These are phyloP conservation scores for Colletotrichum musicola DNA, from an alignment of 2,329 filamentous ascomycete species.

Conservation along the genomic window DNA sequence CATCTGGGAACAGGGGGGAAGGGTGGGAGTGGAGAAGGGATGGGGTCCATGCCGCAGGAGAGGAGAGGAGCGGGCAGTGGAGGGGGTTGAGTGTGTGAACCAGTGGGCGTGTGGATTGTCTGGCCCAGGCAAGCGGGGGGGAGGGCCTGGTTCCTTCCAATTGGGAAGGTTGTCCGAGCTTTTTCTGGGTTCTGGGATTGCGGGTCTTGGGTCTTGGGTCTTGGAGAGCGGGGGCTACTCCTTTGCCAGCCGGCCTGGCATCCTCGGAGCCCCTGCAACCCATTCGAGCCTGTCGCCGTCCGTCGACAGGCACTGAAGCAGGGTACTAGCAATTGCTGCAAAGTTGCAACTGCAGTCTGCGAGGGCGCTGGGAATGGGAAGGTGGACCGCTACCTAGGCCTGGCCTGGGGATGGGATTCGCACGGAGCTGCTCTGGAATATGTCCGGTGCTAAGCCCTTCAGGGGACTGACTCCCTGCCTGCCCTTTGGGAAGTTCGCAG, in stretches of 20 bases:
- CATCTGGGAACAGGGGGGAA: constrained; percentile 17
- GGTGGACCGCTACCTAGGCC: constrained; percentile 4
- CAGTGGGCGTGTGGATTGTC: constrained; percentile 5
- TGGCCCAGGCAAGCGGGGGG: constrained; percentile 31
- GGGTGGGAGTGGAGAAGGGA: neutral
- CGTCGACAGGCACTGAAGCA: neutral
- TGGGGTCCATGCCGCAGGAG: neutral
- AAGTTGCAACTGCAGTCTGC: too few species aligned
- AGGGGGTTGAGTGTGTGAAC: constrained; percentile 6
- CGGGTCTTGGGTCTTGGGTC: constrained; percentile 20
- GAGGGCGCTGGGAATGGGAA: neutral
- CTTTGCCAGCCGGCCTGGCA: too few species aligned
- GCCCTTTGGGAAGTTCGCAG: neutral
- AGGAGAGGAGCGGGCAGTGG: neutral
- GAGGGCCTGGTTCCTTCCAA: constrained; percentile 36
- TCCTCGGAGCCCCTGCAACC: neutral
- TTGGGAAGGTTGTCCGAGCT: constrained; percentile 40
- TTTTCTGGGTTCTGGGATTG: constrained; percentile 32
- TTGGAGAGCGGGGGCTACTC: constrained; percentile 14
- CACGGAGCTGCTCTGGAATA: constrained; percentile 37
- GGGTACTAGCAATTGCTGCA: too few species aligned
- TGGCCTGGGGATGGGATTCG: constrained; percentile 14
- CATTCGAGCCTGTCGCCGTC: constrained; percentile 9
- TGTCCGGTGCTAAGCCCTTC: constrained; percentile 23
- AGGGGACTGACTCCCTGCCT: constrained; percentile 6